phyloP scores from a whole-genome alignment of 257 asterid species.

The Solanum chiquidenum region DNA sequence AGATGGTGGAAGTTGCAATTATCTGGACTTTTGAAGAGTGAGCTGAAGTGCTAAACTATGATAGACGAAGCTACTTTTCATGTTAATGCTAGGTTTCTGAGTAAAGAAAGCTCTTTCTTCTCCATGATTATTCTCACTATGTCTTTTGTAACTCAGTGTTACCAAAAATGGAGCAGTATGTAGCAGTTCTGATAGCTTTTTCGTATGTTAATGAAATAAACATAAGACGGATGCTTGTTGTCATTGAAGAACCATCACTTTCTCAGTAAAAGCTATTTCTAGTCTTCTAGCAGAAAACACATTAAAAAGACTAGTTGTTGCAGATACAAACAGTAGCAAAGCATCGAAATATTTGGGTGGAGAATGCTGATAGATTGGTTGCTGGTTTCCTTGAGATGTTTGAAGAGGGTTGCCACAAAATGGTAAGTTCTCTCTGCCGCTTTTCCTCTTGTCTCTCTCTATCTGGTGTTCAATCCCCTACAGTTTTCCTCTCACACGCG shows the following conservation, averaged over 20 bases:
- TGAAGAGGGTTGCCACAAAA: conserved; percentile 44
- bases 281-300: neutral
- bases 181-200: neutral
- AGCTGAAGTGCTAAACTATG: neutral
- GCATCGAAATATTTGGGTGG: conserved; percentile 47
- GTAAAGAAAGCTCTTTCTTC: neutral
- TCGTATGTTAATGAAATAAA: neutral
- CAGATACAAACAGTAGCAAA: conserved; percentile 51
- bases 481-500: neutral
- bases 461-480: neutral
- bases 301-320: neutral
- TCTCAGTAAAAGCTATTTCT: neutral
- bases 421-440: conserved; percentile 11
- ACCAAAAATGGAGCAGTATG: neutral
- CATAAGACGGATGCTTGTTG: neutral
- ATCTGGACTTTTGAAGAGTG: neutral
- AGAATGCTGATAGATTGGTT: conserved; percentile 50
- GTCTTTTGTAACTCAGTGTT: neutral
- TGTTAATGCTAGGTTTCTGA: neutral
- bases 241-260: neutral
- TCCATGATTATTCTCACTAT: neutral
- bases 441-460: neutral
- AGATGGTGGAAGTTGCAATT: neutral
- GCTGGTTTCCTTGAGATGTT: conserved; percentile 63
- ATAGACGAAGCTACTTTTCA: neutral